A percentile compares a stretch with the other conserved stretches of the same genome.
These are phyloP conservation scores for Entomophthora muscae DNA, from an alignment of 371 early-diverging fungal species.

Conservation along the genomic window DNA sequence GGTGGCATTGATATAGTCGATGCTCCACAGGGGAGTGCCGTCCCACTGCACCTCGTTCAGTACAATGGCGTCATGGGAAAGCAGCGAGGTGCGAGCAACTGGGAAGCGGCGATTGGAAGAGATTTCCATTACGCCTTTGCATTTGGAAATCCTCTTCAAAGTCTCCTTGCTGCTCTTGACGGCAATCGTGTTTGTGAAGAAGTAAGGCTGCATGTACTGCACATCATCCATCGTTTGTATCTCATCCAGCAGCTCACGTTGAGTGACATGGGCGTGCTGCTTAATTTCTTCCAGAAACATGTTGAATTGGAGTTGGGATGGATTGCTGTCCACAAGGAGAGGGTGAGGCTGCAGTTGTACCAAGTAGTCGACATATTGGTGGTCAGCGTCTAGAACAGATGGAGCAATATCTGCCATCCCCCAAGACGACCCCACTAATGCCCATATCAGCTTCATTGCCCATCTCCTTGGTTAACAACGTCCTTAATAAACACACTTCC, in stretches of 20 bases:
- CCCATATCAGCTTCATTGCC: too few species aligned
- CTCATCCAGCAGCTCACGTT: background rate
- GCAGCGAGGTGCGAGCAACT: background rate
- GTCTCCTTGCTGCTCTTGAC: background rate
- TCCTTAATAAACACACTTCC: too few species aligned
- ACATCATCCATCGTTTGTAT: background rate
- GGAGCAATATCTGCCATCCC: too few species aligned
- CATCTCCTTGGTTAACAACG: too few species aligned
- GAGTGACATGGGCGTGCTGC: background rate
- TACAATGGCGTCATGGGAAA: background rate
- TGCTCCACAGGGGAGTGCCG: background rate
- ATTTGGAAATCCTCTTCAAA: background rate
- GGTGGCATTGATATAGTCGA: slow-evolving; percentile 4
- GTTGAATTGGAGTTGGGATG: background rate
- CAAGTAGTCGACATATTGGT: slow-evolving; percentile 2
- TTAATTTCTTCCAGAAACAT: background rate
- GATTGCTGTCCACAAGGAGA: background rate
- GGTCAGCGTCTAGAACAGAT: too few species aligned
- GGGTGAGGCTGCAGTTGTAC: slow-evolving; percentile 1
- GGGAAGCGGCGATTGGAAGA: background rate
- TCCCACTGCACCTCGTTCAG: background rate
- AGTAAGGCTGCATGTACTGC: background rate
- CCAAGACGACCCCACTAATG: too few species aligned
- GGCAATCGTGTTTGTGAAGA: background rate
- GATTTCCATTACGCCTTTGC: background rate